Percentiles rank a stretch among this genome's conserved stretches.
Conservation (phyloP, 345 rosid genomes). For the Turnera subulata region DNA sequence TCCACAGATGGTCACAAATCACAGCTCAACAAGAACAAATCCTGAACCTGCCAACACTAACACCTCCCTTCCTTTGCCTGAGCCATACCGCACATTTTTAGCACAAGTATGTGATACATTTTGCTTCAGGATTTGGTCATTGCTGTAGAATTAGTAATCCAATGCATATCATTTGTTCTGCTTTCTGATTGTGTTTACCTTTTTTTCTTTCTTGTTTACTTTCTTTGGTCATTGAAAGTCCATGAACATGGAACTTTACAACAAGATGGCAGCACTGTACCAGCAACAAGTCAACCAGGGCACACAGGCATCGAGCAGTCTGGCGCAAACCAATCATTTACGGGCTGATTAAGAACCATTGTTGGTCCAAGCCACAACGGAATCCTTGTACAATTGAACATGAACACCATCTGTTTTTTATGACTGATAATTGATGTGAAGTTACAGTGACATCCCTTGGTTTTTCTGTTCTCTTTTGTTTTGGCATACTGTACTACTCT, state of each 20-base stretch:
- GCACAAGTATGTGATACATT: slow-evolving; percentile 40
- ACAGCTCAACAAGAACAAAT: slow-evolving; percentile 10
- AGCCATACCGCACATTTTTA: slow-evolving; percentile 46
- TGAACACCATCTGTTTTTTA: neutral
- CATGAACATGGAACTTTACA: slow-evolving; percentile 46
- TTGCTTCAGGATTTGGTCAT: neutral
- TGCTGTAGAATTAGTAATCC: neutral
- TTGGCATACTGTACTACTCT: neutral
- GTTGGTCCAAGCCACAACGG: too few species aligned
- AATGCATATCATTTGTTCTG: neutral
- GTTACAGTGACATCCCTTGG: neutral
- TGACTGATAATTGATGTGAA: neutral
- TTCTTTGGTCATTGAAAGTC: slow-evolving; percentile 27
- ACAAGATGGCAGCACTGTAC: slow-evolving; percentile 45
- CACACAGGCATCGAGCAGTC: slow-evolving; percentile 26
- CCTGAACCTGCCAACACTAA: slow-evolving; percentile 5
- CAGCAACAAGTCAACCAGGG: slow-evolving; percentile 44
- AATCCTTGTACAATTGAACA: neutral
- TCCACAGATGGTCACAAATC: slow-evolving; percentile 16
- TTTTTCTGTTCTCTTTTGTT: neutral
- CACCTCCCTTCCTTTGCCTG: slow-evolving; percentile 23
- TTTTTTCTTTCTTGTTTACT: neutral
- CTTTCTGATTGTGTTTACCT: neutral
- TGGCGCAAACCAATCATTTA: neutral
- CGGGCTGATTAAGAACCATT: neutral